Evolutionary conservation across 352 stramenopile species (phyloP), one percentile per base, ranked within the genome.

Genomic region (Stramenopiles sp.): DNA sequence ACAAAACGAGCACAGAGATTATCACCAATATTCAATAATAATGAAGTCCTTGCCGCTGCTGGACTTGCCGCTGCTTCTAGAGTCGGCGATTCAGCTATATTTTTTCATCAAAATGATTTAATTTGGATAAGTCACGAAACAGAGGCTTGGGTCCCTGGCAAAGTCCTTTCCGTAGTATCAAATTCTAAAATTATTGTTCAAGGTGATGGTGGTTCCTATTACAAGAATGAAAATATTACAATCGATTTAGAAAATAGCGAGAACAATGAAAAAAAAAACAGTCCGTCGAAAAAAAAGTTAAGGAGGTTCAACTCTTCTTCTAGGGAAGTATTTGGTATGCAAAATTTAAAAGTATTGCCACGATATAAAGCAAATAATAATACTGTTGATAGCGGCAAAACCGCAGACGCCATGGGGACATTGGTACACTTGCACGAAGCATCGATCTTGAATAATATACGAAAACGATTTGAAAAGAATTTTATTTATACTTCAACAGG

Each of bases 401-500:
- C 38, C 38, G 13, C 4, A 13, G 86, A 85, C 0, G 78, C 80
- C 7, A 93, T 94, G 90, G 91, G 89, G 74, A 81, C 86, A 32
- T 86, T 94, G 80, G 91, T 92, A 81, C 91, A 95, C 80, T 82
- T 96, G 7, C 91, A 96, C 80, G 90, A 95, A 80, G 85, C 91
- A 0, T 89, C 90, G 33, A 94, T 96, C 78, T 82, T 96, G 53
- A 95, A 93, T 85, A 96, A 95, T 83, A 84, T 96, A 79, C 90
- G 93, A 82, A 85, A 81, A 79, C 87, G 91, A 30, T 95, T 94
- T 78, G 83, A 94, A 31, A 81, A 88, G 43, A 83, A 91, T 53
- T 84, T 94, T 78, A 94, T 94, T 0, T 98, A 98, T 85, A 98
- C 94, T 30, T 95, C 95, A 82, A 96, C 94, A 27, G 93, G 94